phyloP scores from a whole-genome alignment of 768 basidiomycete species.

The Lactifluus pinguis region DNA sequence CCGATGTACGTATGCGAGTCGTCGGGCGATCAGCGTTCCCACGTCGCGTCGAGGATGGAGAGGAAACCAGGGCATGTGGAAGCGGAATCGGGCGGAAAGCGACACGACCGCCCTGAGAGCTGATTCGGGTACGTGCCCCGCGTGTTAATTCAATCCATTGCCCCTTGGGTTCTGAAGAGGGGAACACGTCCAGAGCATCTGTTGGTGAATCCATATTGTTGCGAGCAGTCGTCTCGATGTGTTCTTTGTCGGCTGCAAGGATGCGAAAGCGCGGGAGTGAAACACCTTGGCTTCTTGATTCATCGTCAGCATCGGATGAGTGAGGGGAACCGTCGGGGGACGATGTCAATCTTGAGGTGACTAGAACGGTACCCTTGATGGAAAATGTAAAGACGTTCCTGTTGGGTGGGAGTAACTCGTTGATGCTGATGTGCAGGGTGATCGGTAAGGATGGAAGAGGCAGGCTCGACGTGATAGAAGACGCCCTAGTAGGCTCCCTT shows the following conservation, averaged over 20 bases:
- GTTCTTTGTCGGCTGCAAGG: constrained; percentile 56
- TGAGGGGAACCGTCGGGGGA: constrained; percentile 16
- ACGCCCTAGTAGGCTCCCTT: constrained; percentile 31
- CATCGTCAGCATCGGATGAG: constrained; percentile 21
- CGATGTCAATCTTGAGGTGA: constrained; percentile 37
- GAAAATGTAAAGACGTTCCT: constrained; percentile 60
- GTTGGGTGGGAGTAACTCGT: constrained; percentile 56
- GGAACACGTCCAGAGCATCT: constrained; percentile 51
- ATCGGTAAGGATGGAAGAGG: constrained; percentile 35
- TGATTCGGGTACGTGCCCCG: constrained; percentile 50
- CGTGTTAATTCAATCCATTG: constrained; percentile 56
- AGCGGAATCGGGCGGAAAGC: constrained; percentile 37
- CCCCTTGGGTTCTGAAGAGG: constrained; percentile 50
- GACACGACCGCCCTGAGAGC: constrained; percentile 52
- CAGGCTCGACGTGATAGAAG: constrained; percentile 33
- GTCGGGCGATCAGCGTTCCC: constrained; percentile 17
- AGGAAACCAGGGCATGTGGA: constrained; percentile 18
- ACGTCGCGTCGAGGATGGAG: constrained; percentile 12
- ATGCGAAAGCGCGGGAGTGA: constrained; percentile 61
- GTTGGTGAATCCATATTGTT: constrained; percentile 41
- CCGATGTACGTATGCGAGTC: constrained; percentile 22
- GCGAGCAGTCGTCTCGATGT: constrained; percentile 45
- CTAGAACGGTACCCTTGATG: constrained; percentile 54
- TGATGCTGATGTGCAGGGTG: constrained; percentile 73
- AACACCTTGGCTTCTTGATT: constrained; percentile 40